Conservation (phyloP, 2,329 filamentous ascomycete species). For the Cadophora sp. region DNA sequence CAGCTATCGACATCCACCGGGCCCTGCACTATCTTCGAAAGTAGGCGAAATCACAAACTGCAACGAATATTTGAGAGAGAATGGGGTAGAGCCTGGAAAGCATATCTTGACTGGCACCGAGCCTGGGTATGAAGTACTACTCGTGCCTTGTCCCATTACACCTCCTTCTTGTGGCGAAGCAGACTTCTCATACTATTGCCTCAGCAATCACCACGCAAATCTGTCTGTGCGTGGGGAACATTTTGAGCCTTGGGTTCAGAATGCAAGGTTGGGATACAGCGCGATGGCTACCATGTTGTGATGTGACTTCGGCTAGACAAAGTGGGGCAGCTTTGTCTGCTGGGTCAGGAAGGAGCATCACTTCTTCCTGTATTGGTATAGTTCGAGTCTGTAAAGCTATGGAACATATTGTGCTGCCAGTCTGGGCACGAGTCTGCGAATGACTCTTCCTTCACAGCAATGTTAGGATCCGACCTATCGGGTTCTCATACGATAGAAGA, state of each 20-base stretch:
- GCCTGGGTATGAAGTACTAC: neutral
- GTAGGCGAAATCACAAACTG: neutral
- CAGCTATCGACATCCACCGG: neutral
- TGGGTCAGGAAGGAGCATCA: no score
- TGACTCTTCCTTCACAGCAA: no score
- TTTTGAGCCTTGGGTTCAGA: neutral
- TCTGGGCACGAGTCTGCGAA: no score
- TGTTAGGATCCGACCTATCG: no score
- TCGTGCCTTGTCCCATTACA: neutral
- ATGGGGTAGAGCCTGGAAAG: neutral
- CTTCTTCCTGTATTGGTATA: no score
- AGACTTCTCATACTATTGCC: neutral
- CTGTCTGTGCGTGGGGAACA: neutral
- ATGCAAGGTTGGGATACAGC: neutral
- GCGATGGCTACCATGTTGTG: neutral
- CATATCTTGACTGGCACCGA: neutral
- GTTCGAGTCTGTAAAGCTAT: no score
- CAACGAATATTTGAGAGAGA: neutral
- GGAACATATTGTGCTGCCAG: no score
- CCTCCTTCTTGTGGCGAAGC: neutral
- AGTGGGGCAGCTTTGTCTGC: neutral
- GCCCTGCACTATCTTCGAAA: neutral
- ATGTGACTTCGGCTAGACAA: neutral
- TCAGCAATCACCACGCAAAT: neutral
- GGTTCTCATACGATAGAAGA: no score